phyloP scores from a whole-genome alignment of 331 rosid genomes.

The Saraca asoca region DNA sequence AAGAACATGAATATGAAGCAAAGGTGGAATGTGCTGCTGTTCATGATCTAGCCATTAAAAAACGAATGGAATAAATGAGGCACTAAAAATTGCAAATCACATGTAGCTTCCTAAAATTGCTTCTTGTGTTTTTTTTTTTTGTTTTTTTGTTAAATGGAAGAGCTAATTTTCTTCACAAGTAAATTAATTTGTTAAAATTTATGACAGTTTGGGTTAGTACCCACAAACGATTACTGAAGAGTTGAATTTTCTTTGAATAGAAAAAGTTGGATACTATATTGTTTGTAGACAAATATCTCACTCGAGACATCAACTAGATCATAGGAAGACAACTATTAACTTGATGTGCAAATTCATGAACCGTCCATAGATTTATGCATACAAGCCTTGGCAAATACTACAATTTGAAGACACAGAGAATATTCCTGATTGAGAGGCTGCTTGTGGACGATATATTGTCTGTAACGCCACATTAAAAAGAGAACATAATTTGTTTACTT shows the following conservation, averaged over 20 bases:
- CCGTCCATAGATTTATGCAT: constrained; percentile 32
- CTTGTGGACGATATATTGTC: constrained; percentile 19
- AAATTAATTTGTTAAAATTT: too few relatives aligned
- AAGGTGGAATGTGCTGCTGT: constrained; percentile 53
- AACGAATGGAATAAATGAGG: background rate
- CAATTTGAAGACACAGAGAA: constrained; percentile 31
- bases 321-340: constrained; percentile 26
- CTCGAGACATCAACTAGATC: constrained; percentile 24
- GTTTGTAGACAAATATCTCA: constrained; percentile 16
- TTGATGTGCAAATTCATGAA: constrained; percentile 42
- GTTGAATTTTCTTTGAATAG: too few relatives aligned
- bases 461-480: background rate
- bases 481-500: background rate
- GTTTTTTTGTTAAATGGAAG: background rate
- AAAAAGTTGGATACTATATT: background rate
- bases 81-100: constrained; percentile 25
- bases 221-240: too few relatives aligned
- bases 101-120: background rate
- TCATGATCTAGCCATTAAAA: constrained; percentile 28
- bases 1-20: constrained; percentile 37
- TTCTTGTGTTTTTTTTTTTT: background rate
- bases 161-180: too few relatives aligned
- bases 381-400: constrained; percentile 4
- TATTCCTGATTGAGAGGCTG: constrained; percentile 28
- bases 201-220: too few relatives aligned